A percentile compares a stretch with the other conserved stretches of the same genome.
Evolutionary conservation across 2,329 filamentous ascomycete genomes (phyloP).

Genomic region (Helotiales sp.): DNA sequence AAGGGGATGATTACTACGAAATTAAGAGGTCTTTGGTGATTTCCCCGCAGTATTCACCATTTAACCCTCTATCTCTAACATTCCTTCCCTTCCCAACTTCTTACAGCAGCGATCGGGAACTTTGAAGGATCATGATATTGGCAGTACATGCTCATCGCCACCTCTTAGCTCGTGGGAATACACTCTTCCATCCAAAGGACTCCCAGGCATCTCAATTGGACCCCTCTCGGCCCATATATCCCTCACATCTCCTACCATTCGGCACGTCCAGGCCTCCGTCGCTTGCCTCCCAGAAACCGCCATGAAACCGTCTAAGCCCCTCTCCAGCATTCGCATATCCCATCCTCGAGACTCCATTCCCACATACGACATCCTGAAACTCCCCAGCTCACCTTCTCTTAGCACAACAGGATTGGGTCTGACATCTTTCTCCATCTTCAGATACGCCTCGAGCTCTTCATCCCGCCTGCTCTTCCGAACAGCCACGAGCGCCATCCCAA

Average conservation of each 20-base stretch:
- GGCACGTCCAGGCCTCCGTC: not conserved
- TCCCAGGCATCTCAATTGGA: not conserved
- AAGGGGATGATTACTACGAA: too few species aligned
- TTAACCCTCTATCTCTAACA: too few species aligned
- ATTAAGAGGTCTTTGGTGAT: too few species aligned
- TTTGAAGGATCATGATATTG: too few species aligned
- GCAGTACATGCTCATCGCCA: not conserved
- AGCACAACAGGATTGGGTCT: not conserved
- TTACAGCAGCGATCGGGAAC: too few species aligned
- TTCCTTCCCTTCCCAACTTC: too few species aligned
- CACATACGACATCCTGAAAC: conserved; percentile 2
- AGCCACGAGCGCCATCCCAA: not conserved
- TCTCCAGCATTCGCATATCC: not conserved
- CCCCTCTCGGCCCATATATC: not conserved
- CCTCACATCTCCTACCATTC: not conserved
- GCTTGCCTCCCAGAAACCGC: not conserved
- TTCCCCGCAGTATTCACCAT: too few species aligned
- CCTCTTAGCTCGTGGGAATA: not conserved
- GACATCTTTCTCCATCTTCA: not conserved
- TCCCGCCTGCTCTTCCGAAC: not conserved
- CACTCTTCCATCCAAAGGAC: not conserved
- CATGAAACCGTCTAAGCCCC: not conserved
- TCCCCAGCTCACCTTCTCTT: not conserved
- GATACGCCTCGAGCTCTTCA: not conserved
- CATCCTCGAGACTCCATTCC: not conserved